Evolutionary conservation across 164 flowering plant genomes (phyloP).

Genomic region (Cinnamomum micranthum): DNA sequence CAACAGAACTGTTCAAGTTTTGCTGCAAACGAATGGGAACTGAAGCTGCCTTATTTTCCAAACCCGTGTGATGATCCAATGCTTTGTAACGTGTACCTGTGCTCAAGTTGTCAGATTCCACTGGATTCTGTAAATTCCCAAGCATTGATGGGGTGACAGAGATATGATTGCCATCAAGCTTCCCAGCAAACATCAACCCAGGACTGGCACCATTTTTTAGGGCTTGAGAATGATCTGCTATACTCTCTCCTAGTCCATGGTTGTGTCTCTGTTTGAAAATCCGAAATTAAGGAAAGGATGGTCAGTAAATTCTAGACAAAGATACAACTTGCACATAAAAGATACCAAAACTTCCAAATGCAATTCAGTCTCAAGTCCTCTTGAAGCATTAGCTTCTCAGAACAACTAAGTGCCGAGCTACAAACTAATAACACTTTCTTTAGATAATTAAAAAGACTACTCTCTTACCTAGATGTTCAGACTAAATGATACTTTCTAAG

Average conservation of each 20-base stretch:
- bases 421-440: too few relatives aligned
- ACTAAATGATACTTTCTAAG: too few relatives aligned
- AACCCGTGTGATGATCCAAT: conserved; percentile 42
- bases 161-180: conserved; percentile 53
- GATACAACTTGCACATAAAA: background rate
- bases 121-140: conserved; percentile 37
- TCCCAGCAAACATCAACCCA: conserved; percentile 46
- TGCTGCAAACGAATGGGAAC: conserved; percentile 36
- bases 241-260: conserved; percentile 65
- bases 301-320: background rate
- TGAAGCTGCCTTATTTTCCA: conserved; percentile 35
- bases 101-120: conserved; percentile 38
- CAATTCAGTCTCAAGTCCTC: background rate
- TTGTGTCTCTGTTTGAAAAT: conserved; percentile 56
- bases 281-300: background rate
- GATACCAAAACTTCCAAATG: background rate
- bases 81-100: conserved; percentile 35
- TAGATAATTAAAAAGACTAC: too few relatives aligned
- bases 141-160: conserved; percentile 41
- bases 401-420: too few relatives aligned
- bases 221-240: conserved; percentile 46
- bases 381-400: too few relatives aligned
- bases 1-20: conserved; percentile 23
- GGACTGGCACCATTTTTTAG: conserved; percentile 51
- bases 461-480: too few relatives aligned